Evolutionary conservation across 345 rosid genomes (phyloP).

Genomic region (Iberis pinnata): DNA sequence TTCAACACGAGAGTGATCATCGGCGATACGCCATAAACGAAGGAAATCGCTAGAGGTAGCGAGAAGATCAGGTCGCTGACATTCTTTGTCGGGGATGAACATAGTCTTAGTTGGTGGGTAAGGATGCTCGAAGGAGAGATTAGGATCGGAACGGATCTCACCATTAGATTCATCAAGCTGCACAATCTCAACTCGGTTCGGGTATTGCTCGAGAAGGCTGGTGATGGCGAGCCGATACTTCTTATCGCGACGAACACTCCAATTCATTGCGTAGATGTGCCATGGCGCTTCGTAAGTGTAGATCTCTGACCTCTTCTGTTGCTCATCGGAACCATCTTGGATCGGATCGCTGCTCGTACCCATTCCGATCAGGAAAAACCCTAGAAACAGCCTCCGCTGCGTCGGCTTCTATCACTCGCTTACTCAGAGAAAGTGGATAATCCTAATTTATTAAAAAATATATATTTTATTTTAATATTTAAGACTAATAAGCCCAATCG

Average conservation of each 20-base stretch:
- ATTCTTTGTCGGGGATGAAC: conserved; percentile 88
- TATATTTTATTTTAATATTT: conserved; percentile 5
- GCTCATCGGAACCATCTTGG: conserved; percentile 81
- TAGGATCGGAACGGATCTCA: conserved; percentile 80
- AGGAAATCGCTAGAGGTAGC: conserved; percentile 94
- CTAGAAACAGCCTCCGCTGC: conserved; percentile 24
- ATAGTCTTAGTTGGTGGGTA: conserved; percentile 86
- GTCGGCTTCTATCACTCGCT: conserved; percentile 24
- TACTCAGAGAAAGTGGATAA: conserved; percentile 10
- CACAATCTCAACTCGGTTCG: conserved; percentile 81
- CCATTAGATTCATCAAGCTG: conserved; percentile 95
- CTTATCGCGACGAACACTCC: conserved; percentile 99
- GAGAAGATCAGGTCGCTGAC: conserved; percentile 79
- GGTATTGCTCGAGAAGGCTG: conserved; percentile 71
- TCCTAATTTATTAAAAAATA: not conserved
- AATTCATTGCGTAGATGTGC: conserved; percentile 98
- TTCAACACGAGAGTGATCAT: conserved; percentile 63
- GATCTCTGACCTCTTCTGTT: conserved; percentile 91
- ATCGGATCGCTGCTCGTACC: conserved; percentile 71
- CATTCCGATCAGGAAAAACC: conserved; percentile 36
- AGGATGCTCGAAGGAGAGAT: conserved; percentile 87
- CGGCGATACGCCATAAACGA: conserved; percentile 77
- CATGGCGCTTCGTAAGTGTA: conserved; percentile 96
- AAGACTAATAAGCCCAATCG: not conserved
- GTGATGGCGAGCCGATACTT: conserved; percentile 93